Percentiles rank a stretch among this genome's conserved stretches.
Evolutionary conservation across 768 basidiomycete genomes (phyloP).

Genomic region (Leccinum obscurum): DNA sequence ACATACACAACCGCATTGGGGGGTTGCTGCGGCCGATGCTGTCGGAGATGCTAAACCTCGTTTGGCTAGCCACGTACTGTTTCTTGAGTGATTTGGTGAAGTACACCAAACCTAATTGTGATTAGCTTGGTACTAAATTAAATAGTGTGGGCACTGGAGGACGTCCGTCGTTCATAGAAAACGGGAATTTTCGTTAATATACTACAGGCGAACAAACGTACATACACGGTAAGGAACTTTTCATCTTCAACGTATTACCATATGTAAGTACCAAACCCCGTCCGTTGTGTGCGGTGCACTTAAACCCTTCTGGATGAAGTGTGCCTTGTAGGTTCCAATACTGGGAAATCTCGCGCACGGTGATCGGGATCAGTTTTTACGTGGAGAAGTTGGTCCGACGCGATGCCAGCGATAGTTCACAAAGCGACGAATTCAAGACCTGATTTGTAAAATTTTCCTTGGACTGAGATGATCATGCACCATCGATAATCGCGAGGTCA

Average conservation of each 20-base stretch:
- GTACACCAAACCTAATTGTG: not conserved
- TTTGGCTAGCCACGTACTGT: slow-evolving; percentile 7
- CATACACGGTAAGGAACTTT: slow-evolving; percentile 10
- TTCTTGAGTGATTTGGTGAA: not conserved
- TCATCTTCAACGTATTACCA: slow-evolving; percentile 4
- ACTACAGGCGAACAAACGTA: slow-evolving; percentile 7
- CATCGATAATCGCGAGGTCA: slow-evolving; percentile 22
- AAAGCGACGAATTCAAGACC: not conserved
- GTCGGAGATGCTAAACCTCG: slow-evolving; percentile 12
- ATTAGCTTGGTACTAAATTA: slow-evolving; percentile 1
- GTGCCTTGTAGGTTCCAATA: slow-evolving; percentile 16
- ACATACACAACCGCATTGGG: slow-evolving; percentile 12
- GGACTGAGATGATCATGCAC: slow-evolving; percentile 11
- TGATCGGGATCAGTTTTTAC: slow-evolving; percentile 23
- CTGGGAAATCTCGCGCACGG: slow-evolving; percentile 10
- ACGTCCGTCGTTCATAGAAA: slow-evolving; percentile 3
- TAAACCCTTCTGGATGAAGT: slow-evolving; percentile 17
- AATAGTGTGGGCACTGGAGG: not conserved
- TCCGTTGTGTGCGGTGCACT: slow-evolving; percentile 15
- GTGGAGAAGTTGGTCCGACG: slow-evolving; percentile 21
- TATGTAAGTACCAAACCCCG: slow-evolving; percentile 1
- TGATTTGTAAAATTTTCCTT: slow-evolving; percentile 13
- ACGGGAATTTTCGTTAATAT: not conserved
- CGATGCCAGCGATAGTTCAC: slow-evolving; percentile 9
- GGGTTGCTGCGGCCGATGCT: slow-evolving; percentile 18